These are phyloP conservation scores for Ceratocystis alfenasii DNA, from an alignment of 2,329 filamentous ascomycete genomes.

Conservation along the genomic window DNA sequence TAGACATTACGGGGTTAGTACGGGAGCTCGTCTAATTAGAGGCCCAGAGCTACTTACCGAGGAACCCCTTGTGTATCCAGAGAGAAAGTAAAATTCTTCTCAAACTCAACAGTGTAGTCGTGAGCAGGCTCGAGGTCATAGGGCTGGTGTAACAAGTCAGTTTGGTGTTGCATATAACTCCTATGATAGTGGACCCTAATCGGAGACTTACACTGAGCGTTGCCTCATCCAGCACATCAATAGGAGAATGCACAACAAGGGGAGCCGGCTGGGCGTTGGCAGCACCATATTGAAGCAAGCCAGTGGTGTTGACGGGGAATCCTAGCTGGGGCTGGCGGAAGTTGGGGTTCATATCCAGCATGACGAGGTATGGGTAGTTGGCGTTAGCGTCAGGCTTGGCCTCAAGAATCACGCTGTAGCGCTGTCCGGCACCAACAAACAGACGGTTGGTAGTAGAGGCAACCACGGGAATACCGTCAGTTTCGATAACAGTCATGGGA, in stretches of 20 bases:
- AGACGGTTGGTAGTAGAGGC: conserved; percentile 31
- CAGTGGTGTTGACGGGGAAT: conserved; percentile 35
- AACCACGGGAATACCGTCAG: conserved; percentile 34
- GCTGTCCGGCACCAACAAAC: conserved; percentile 35
- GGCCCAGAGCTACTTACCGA: conserved; percentile 33
- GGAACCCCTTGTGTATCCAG: conserved; percentile 48
- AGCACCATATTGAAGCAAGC: conserved; percentile 33
- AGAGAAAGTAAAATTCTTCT: conserved; percentile 42
- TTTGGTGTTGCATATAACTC: neutral
- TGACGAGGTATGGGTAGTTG: conserved; percentile 36
- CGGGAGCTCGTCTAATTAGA: too few relatives aligned
- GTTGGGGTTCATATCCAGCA: conserved; percentile 36
- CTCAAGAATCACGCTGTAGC: conserved; percentile 37
- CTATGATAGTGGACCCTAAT: neutral
- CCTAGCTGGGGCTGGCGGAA: conserved; percentile 23
- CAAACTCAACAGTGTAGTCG: conserved; percentile 20
- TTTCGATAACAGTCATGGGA: conserved; percentile 37
- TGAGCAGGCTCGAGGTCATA: conserved; percentile 45
- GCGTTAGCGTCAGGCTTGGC: conserved; percentile 30
- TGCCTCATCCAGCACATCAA: conserved; percentile 63
- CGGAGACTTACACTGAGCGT: conserved; percentile 36
- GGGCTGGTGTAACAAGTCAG: conserved; percentile 31
- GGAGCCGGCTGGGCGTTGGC: conserved; percentile 25
- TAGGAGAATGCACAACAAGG: conserved; percentile 37
- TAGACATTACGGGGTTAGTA: neutral